Evolutionary conservation across 257 asterid species (phyloP).

Genomic region (Cruciata laevipes): DNA sequence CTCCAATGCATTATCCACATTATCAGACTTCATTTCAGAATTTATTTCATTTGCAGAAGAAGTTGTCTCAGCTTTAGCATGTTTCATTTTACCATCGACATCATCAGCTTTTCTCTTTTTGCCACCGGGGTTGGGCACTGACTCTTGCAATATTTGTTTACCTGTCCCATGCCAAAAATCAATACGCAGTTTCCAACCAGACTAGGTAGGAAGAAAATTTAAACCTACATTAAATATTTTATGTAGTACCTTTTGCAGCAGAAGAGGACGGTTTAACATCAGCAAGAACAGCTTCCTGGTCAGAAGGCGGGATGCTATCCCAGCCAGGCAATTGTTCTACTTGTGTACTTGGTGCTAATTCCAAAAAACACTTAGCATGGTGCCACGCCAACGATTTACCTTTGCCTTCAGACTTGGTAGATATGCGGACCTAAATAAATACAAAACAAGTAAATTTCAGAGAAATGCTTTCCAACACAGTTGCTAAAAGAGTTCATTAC

Average conservation of each 20-base stretch:
- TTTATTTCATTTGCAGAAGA: slow-evolving; percentile 27
- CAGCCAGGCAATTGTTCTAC: slow-evolving; percentile 65
- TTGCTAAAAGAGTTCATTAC: neutral
- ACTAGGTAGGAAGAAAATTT: slow-evolving; percentile 16
- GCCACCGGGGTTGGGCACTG: slow-evolving; percentile 45
- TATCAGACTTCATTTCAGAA: slow-evolving; percentile 14
- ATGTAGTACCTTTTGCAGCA: slow-evolving; percentile 36
- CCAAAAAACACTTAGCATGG: slow-evolving; percentile 87
- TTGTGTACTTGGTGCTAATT: slow-evolving; percentile 35
- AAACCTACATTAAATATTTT: neutral
- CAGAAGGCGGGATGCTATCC: slow-evolving; percentile 57
- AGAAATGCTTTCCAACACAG: neutral
- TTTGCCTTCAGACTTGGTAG: slow-evolving; percentile 78
- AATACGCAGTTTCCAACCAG: slow-evolving; percentile 5
- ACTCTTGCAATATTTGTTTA: slow-evolving; percentile 32
- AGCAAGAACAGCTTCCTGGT: slow-evolving; percentile 49
- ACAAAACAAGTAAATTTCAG: slow-evolving; percentile 7
- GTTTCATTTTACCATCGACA: slow-evolving; percentile 41
- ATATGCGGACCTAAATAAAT: slow-evolving; percentile 65
- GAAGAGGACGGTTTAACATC: slow-evolving; percentile 42
- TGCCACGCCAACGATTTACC: slow-evolving; percentile 71
- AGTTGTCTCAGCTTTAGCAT: slow-evolving; percentile 43
- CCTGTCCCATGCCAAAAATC: slow-evolving; percentile 35
- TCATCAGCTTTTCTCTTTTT: slow-evolving; percentile 58
- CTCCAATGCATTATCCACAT: slow-evolving; percentile 58